These are phyloP conservation scores for Danielia oregonensis DNA, from an alignment of 805 yeast genomes.

Conservation along the genomic window DNA sequence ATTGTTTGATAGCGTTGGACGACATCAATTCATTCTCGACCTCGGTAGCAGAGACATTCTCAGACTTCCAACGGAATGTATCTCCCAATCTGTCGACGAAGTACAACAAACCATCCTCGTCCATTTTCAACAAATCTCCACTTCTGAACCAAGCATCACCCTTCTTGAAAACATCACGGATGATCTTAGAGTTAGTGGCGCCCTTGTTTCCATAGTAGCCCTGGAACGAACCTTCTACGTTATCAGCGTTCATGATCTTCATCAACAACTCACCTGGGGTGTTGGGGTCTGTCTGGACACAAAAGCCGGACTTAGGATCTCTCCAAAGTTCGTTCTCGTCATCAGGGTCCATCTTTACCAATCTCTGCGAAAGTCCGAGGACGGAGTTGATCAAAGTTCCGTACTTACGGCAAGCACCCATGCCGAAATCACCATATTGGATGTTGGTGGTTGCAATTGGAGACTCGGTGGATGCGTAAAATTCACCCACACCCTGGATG, in stretches of 20 bases:
- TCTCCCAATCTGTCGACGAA: slow-evolving; percentile 94
- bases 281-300: slow-evolving; percentile 48
- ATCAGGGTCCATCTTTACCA: slow-evolving; percentile 76
- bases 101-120: slow-evolving; percentile 64
- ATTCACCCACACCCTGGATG: slow-evolving; percentile 77
- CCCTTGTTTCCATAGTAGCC: slow-evolving; percentile 80
- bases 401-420: slow-evolving; percentile 85
- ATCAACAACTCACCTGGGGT: slow-evolving; percentile 89
- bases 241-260: slow-evolving; percentile 60
- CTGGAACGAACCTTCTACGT: slow-evolving; percentile 75
- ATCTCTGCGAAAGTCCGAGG: slow-evolving; percentile 49
- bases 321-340: slow-evolving; percentile 72
- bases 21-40: slow-evolving; percentile 74
- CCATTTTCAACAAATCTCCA: slow-evolving; percentile 77
- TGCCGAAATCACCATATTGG: slow-evolving; percentile 74
- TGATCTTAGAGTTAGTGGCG: slow-evolving; percentile 75
- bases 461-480: slow-evolving; percentile 90
- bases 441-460: slow-evolving; percentile 83
- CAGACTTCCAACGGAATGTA: slow-evolving; percentile 95
- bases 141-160: slow-evolving; percentile 92
- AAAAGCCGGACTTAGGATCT: slow-evolving; percentile 59
- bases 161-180: slow-evolving; percentile 67
- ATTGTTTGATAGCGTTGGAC: slow-evolving; percentile 49
- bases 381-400: slow-evolving; percentile 56
- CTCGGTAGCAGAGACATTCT: slow-evolving; percentile 90